Conservation (phyloP, 371 early-diverging fungal species). For the Mucor indicus region DNA sequence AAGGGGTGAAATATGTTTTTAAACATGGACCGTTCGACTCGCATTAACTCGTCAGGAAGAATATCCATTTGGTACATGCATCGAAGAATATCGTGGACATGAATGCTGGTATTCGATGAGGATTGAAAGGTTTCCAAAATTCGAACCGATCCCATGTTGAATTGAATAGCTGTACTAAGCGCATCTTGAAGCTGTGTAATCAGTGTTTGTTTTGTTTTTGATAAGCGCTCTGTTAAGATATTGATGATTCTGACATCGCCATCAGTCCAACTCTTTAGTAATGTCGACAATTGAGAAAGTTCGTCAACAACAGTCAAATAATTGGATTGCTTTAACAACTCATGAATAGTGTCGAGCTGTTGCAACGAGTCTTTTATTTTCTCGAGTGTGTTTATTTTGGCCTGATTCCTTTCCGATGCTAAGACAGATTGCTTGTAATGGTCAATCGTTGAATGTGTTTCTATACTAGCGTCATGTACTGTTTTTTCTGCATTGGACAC, state of each 20-base stretch:
- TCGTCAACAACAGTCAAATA: conserved; percentile 6
- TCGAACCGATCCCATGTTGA: conserved; percentile 5
- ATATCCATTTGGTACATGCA: conserved; percentile 11
- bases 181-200: conserved; percentile 8
- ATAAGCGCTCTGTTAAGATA: background rate
- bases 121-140: background rate
- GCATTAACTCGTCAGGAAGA: conserved; percentile 11
- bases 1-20: conserved; percentile 17
- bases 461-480: background rate
- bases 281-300: background rate
- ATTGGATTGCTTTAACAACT: background rate
- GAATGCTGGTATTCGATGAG: background rate
- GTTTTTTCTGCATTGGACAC: background rate
- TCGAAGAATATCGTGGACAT: conserved; percentile 2
- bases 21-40: conserved; percentile 11
- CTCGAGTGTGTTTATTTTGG: conserved; percentile 13
- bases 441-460: conserved; percentile 1
- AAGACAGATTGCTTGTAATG: conserved; percentile 9
- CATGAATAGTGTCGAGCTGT: background rate
- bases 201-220: background rate
- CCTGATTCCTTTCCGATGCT: conserved; percentile 8
- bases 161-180: conserved; percentile 9
- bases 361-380: conserved; percentile 3
- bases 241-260: background rate
- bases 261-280: background rate